A percentile compares a stretch with the other conserved stretches of the same genome.
phyloP scores from a whole-genome alignment of 2,329 filamentous ascomycete genomes.

The Myriosclerotinia scirpicola region DNA sequence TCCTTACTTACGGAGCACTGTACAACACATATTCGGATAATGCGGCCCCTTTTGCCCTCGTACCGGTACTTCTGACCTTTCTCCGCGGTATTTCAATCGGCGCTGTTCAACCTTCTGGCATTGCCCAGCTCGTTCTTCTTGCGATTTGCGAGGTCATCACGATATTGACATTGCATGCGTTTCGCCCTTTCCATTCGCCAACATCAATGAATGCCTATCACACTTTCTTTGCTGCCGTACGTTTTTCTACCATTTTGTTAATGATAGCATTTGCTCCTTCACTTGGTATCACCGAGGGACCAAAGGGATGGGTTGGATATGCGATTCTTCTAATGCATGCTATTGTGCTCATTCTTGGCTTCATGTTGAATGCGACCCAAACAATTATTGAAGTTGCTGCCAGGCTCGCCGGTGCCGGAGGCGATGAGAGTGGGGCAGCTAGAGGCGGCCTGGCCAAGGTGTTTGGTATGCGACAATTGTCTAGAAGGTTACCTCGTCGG shows the following conservation, averaged over 20 bases:
- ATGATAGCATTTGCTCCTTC: constrained; percentile 84
- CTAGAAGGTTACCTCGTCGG: constrained; percentile 66
- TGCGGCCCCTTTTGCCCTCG: constrained; percentile 83
- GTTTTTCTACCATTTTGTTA: constrained; percentile 72
- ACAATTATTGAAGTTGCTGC: constrained; percentile 88
- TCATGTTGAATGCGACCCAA: constrained; percentile 88
- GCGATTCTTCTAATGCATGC: constrained; percentile 84
- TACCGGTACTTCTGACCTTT: constrained; percentile 82
- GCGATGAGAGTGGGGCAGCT: constrained; percentile 68
- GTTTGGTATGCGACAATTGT: constrained; percentile 87
- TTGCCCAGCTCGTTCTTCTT: constrained; percentile 87
- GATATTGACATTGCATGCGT: constrained; percentile 81
- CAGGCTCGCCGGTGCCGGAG: constrained; percentile 78
- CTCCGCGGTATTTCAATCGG: constrained; percentile 88
- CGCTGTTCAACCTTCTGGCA: constrained; percentile 87
- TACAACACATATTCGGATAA: constrained; percentile 98
- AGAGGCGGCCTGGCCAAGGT: constrained; percentile 85
- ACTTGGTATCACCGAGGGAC: constrained; percentile 72
- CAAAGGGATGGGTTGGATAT: constrained; percentile 95
- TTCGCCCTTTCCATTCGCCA: constrained; percentile 83
- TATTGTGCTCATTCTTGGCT: constrained; percentile 82
- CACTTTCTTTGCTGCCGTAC: constrained; percentile 74
- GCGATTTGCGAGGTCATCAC: constrained; percentile 93
- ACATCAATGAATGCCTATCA: constrained; percentile 99
- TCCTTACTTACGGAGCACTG: constrained; percentile 85